Evolutionary conservation across 306 rosid genomes (phyloP).

Genomic region (Inga leiocalycina): DNA sequence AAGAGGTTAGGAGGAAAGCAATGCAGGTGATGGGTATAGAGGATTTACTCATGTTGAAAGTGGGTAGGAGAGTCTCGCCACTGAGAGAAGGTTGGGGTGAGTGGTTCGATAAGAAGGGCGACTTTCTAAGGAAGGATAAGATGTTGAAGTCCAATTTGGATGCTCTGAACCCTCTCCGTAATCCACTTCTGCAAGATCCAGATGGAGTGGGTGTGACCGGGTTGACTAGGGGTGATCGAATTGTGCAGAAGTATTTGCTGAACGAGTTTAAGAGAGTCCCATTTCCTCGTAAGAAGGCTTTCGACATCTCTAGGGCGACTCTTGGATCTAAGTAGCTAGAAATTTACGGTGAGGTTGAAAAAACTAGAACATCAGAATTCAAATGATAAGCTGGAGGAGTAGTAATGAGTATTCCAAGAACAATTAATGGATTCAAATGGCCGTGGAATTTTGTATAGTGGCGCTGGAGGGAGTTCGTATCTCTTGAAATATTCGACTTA

Average conservation of each 20-base stretch:
- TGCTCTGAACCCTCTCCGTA: slow-evolving; percentile 62
- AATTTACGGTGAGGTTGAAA: background rate
- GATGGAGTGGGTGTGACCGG: slow-evolving; percentile 61
- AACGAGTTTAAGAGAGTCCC: slow-evolving; percentile 54
- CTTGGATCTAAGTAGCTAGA: background rate
- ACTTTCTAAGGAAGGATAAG: slow-evolving; percentile 78
- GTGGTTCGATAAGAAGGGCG: slow-evolving; percentile 88
- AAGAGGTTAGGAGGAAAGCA: slow-evolving; percentile 57
- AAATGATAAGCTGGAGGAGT: background rate
- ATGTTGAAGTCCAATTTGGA: slow-evolving; percentile 81
- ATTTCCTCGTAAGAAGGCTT: slow-evolving; percentile 10
- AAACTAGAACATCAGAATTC: background rate
- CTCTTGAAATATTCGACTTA: background rate
- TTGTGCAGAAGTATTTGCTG: slow-evolving; percentile 59
- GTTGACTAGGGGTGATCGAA: slow-evolving; percentile 62
- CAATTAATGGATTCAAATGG: background rate
- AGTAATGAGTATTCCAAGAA: background rate
- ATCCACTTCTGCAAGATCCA: slow-evolving; percentile 84
- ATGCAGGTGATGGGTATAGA: slow-evolving; percentile 60
- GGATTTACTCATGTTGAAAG: slow-evolving; percentile 76
- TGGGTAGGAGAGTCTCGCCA: slow-evolving; percentile 65
- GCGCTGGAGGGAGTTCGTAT: background rate
- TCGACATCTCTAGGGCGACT: background rate
- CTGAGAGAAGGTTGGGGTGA: slow-evolving; percentile 93
- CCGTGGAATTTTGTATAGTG: background rate